Conservation (phyloP, 768 basidiomycete species). For the Cyathus striatus region DNA sequence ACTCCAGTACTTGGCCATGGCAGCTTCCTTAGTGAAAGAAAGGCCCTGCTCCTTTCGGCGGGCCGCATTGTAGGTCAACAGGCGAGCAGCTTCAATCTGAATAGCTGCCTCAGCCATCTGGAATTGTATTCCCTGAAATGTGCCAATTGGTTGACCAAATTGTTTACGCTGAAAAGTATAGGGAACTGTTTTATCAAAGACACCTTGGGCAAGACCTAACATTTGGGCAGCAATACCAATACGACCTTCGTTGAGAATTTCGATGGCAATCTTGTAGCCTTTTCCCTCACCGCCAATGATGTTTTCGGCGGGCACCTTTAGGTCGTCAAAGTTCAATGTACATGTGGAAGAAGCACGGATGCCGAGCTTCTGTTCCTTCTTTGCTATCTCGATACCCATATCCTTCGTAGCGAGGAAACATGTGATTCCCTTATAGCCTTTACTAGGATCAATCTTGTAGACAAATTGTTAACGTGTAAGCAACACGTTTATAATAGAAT, state of each 20-base stretch:
- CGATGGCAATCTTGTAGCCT: conserved; percentile 96
- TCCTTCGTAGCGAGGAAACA: conserved; percentile 96
- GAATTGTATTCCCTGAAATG: conserved; percentile 94
- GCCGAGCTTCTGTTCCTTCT: conserved; percentile 98
- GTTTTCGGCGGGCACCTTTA: conserved; percentile 80
- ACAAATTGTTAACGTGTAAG: too few relatives aligned
- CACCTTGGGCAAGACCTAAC: conserved; percentile 96
- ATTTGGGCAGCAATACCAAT: conserved; percentile 99
- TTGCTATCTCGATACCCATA: conserved; percentile 95
- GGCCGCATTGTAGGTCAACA: conserved; percentile 96
- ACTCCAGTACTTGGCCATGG: conserved; percentile 95
- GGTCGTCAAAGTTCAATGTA: conserved; percentile 89
- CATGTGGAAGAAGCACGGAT: conserved; percentile 97
- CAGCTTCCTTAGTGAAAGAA: conserved; percentile 87
- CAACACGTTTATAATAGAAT: too few relatives aligned
- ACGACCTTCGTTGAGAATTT: conserved; percentile 93
- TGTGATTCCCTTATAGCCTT: conserved; percentile 98
- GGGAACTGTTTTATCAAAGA: conserved; percentile 91
- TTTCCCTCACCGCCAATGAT: conserved; percentile 88
- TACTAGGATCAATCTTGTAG: conserved; percentile 70
- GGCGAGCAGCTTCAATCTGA: conserved; percentile 84
- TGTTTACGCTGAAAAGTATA: conserved; percentile 94
- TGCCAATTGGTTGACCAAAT: conserved; percentile 91
- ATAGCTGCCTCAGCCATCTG: conserved; percentile 89
- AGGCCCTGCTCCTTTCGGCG: conserved; percentile 89